Conservation (phyloP, 1,284 basidiomycete species). For the Sanghuangporus weigelae region DNA sequence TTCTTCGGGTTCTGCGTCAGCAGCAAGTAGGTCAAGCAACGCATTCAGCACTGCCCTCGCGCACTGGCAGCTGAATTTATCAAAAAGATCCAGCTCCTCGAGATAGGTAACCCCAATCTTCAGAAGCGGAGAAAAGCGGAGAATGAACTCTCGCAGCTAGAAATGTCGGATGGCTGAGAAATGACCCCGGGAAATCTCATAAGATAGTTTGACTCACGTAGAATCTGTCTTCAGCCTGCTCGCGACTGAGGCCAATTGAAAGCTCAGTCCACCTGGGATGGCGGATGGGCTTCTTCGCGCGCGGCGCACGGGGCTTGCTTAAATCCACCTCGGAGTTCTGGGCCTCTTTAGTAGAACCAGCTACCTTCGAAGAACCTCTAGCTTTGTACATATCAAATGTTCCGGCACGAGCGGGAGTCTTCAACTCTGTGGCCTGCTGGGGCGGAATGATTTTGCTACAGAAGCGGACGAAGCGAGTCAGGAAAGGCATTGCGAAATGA, state of each 20-base stretch:
- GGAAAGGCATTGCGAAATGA: not conserved
- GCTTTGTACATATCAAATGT: not conserved
- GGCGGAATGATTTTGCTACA: not conserved
- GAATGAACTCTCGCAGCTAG: conserved; percentile 63
- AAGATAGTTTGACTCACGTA: conserved; percentile 18
- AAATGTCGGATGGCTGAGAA: not conserved
- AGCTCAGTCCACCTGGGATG: conserved; percentile 45
- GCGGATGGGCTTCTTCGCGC: conserved; percentile 25
- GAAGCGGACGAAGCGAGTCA: conserved; percentile 21
- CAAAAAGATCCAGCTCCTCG: conserved; percentile 62
- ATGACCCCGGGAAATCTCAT: not conserved
- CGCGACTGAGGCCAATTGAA: conserved; percentile 36
- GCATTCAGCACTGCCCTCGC: conserved; percentile 55
- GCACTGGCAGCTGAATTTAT: conserved; percentile 52
- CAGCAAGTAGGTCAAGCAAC: conserved; percentile 48
- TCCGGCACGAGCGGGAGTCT: not conserved
- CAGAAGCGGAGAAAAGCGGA: conserved; percentile 54
- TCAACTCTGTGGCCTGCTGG: not conserved
- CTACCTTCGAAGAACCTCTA: conserved; percentile 19
- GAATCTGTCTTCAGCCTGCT: conserved; percentile 54
- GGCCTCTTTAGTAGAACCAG: conserved; percentile 29
- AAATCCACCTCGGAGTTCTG: conserved; percentile 9
- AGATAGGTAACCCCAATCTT: conserved; percentile 49
- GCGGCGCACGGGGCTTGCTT: not conserved
- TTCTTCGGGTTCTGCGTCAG: conserved; percentile 33